Conservation (phyloP, 352 stramenopile genomes). For the Detonula confervacea region DNA sequence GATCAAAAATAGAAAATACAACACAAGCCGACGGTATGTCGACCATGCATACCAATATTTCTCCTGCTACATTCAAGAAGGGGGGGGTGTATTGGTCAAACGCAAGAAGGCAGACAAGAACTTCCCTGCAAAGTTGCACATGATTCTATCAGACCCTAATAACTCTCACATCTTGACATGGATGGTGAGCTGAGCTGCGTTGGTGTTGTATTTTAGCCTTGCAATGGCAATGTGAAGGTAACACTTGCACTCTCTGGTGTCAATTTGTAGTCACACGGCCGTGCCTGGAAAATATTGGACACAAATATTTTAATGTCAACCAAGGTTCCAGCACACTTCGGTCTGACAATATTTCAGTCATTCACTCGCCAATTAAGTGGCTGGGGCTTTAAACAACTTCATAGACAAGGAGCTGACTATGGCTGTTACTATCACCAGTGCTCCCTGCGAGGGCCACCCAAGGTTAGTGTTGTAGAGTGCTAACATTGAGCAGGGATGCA, state of each 20-base stretch:
- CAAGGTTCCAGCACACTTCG: slow-evolving; percentile 87
- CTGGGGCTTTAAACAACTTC: slow-evolving; percentile 67
- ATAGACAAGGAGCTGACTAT: slow-evolving; percentile 49
- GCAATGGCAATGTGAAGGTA: not conserved
- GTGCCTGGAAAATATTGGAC: slow-evolving; percentile 33
- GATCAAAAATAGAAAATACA: too few relatives aligned
- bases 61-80: slow-evolving; percentile 12
- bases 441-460: not conserved
- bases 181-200: slow-evolving; percentile 24
- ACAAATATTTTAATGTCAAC: slow-evolving; percentile 28
- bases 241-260: not conserved
- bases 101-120: slow-evolving; percentile 29
- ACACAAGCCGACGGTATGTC: not conserved
- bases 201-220: too few relatives aligned
- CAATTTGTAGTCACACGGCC: slow-evolving; percentile 28
- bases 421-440: slow-evolving; percentile 71
- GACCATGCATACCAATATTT: slow-evolving; percentile 34
- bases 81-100: slow-evolving; percentile 16
- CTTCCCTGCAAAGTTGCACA: slow-evolving; percentile 37
- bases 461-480: too few relatives aligned
- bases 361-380: slow-evolving; percentile 59
- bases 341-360: slow-evolving; percentile 66
- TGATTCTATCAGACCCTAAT: slow-evolving; percentile 30
- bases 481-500: too few relatives aligned
- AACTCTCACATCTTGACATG: slow-evolving; percentile 35